Percentiles rank a stretch among this genome's conserved stretches.
Conservation (phyloP, 345 rosid species). For the Eucalyptus lansdowneana region DNA sequence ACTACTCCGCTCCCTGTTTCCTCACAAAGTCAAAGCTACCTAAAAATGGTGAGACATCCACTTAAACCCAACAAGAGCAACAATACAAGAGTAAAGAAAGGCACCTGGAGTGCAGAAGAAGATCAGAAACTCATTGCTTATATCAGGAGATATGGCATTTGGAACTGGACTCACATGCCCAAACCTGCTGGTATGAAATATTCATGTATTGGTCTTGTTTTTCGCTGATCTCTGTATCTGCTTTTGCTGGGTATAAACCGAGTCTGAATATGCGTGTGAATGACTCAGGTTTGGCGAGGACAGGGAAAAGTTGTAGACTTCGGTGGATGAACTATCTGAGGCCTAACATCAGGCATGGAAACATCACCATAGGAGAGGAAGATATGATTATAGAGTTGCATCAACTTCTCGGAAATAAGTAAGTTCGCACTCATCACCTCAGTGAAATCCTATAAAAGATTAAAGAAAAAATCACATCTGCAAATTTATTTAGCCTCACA, state of each 20-base stretch:
- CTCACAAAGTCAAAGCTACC: neutral
- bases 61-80: neutral
- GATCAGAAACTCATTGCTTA: neutral
- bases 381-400: neutral
- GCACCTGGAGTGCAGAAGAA: neutral
- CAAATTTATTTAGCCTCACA: neutral
- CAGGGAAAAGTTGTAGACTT: conserved; percentile 1
- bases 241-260: neutral
- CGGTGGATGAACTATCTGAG: conserved; percentile 5
- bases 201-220: neutral
- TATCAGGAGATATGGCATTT: neutral
- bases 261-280: neutral
- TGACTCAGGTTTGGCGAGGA: neutral
- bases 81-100: neutral
- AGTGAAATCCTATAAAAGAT: neutral
- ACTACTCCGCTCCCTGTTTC: neutral
- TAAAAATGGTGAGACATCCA: neutral
- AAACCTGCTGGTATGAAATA: neutral
- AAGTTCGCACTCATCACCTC: neutral
- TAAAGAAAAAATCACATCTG: neutral
- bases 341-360: neutral
- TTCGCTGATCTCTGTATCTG: neutral
- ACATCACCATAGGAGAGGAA: neutral
- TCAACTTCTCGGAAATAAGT: neutral
- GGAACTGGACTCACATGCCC: neutral